Conservation (phyloP, 1,139 yeast species). For the Zhuliangozyma parablackwelliae region DNA sequence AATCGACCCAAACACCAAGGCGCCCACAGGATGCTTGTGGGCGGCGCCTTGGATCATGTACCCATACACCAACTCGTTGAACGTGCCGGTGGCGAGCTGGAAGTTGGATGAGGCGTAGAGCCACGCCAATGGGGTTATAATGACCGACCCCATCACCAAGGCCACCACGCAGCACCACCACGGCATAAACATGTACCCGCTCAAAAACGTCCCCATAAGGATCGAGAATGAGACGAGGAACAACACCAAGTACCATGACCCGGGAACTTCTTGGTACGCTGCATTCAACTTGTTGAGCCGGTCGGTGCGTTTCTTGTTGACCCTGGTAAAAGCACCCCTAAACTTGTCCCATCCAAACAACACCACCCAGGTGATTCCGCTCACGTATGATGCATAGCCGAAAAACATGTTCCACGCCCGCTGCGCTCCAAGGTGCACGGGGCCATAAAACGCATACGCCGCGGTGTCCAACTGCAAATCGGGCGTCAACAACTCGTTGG, state of each 20-base stretch:
- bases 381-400: slow-evolving; percentile 48
- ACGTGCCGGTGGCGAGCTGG: slow-evolving; percentile 49
- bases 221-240: slow-evolving; percentile 31
- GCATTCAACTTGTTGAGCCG: slow-evolving; percentile 37
- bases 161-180: slow-evolving; percentile 48
- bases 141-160: slow-evolving; percentile 36
- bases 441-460: slow-evolving; percentile 36
- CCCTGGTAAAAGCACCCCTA: slow-evolving; percentile 9
- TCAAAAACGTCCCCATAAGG: slow-evolving; percentile 27
- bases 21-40: slow-evolving; percentile 42
- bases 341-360: slow-evolving; percentile 28
- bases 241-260: slow-evolving; percentile 34
- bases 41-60: slow-evolving; percentile 31
- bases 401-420: slow-evolving; percentile 49
- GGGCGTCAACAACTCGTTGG: slow-evolving; percentile 25
- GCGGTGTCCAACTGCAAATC: slow-evolving; percentile 32
- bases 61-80: slow-evolving; percentile 47
- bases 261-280: slow-evolving; percentile 37
- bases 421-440: slow-evolving; percentile 40
- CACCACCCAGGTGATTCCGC: slow-evolving; percentile 45
- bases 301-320: slow-evolving; percentile 21
- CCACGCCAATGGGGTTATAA: slow-evolving; percentile 48
- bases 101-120: slow-evolving; percentile 48
- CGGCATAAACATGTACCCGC: slow-evolving; percentile 44
- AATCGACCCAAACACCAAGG: slow-evolving; percentile 45